Evolutionary conservation across 2,329 filamentous ascomycete genomes (phyloP).

Genomic region (Acephala macrosclerotiorum): DNA sequence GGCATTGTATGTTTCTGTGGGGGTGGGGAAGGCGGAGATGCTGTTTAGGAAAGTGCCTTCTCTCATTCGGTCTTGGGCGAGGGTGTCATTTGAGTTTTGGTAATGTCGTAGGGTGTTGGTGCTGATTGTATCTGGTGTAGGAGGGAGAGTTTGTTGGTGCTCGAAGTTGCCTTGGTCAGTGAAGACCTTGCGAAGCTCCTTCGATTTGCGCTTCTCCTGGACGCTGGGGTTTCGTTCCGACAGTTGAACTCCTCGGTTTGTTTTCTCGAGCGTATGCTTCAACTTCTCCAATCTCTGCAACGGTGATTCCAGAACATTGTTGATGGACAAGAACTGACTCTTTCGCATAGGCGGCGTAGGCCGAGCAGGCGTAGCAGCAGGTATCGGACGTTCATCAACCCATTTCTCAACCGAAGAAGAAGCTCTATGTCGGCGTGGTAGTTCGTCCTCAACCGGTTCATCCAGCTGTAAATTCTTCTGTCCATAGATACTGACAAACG

Average conservation of each 20-base stretch:
- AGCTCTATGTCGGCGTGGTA: constrained; percentile 31
- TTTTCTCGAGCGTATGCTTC: constrained; percentile 40
- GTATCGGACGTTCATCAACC: constrained; percentile 40
- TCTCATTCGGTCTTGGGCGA: constrained; percentile 36
- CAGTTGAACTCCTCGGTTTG: constrained; percentile 33
- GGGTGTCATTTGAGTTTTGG: constrained; percentile 58
- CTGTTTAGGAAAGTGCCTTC: constrained; percentile 33
- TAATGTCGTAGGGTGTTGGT: constrained; percentile 50
- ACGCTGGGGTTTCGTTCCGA: constrained; percentile 24
- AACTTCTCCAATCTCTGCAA: constrained; percentile 58
- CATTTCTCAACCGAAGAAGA: constrained; percentile 42
- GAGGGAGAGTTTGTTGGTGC: constrained; percentile 39
- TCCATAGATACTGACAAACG: constrained; percentile 71
- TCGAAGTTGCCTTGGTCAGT: constrained; percentile 48
- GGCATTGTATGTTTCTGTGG: constrained; percentile 23
- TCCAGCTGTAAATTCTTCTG: constrained; percentile 44
- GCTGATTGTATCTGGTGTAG: constrained; percentile 46
- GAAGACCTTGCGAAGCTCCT: constrained; percentile 28
- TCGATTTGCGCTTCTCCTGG: constrained; percentile 26
- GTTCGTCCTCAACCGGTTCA: constrained; percentile 25
- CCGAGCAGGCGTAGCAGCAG: constrained; percentile 26
- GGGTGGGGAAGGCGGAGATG: constrained; percentile 32
- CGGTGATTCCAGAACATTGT: constrained; percentile 57
- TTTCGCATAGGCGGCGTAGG: constrained; percentile 24
- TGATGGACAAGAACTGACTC: constrained; percentile 54